Percentiles rank a stretch among this genome's conserved stretches.
Conservation (phyloP, 2,329 filamentous ascomycete genomes). For the Alternaria burnsii region DNA sequence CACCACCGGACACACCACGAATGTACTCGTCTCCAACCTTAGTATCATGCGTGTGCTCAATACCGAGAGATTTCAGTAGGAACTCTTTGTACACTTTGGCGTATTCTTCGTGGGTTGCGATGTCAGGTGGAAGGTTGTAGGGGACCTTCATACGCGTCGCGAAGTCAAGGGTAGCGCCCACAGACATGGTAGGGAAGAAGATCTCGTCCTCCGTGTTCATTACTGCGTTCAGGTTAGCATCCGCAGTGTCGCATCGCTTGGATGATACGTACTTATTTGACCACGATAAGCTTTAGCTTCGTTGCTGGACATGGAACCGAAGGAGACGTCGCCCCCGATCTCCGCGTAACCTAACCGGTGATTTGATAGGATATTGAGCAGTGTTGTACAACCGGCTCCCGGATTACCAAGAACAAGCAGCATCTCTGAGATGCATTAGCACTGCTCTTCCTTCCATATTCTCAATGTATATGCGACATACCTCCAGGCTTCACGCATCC, state of each 20-base stretch:
- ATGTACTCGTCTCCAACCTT: slow-evolving; percentile 73
- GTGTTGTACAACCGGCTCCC: slow-evolving; percentile 59
- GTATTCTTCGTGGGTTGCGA: slow-evolving; percentile 56
- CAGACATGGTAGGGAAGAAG: slow-evolving; percentile 77
- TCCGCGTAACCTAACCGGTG: slow-evolving; percentile 70
- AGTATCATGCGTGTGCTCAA: slow-evolving; percentile 65
- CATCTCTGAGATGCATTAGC: slow-evolving; percentile 60
- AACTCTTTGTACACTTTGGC: no score
- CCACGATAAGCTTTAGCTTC: slow-evolving; percentile 80
- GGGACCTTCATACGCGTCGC: slow-evolving; percentile 53
- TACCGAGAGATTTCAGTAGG: no score
- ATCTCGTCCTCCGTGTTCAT: slow-evolving; percentile 83
- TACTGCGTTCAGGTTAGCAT: slow-evolving; percentile 24
- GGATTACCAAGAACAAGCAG: slow-evolving; percentile 76
- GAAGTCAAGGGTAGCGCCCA: slow-evolving; percentile 79
- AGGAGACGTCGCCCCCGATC: slow-evolving; percentile 66
- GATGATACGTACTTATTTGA: slow-evolving; percentile 64
- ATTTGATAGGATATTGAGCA: slow-evolving; percentile 69
- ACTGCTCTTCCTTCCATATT: background rate
- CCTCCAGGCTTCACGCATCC: slow-evolving; percentile 71
- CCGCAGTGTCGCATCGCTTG: no score
- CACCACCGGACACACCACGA: slow-evolving; percentile 72
- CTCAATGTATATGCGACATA: background rate
- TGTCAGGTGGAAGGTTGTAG: slow-evolving; percentile 74
- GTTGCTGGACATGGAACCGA: slow-evolving; percentile 68